phyloP scores from a whole-genome alignment of 495 filamentous ascomycete genomes.

The Extremus antarcticus region DNA sequence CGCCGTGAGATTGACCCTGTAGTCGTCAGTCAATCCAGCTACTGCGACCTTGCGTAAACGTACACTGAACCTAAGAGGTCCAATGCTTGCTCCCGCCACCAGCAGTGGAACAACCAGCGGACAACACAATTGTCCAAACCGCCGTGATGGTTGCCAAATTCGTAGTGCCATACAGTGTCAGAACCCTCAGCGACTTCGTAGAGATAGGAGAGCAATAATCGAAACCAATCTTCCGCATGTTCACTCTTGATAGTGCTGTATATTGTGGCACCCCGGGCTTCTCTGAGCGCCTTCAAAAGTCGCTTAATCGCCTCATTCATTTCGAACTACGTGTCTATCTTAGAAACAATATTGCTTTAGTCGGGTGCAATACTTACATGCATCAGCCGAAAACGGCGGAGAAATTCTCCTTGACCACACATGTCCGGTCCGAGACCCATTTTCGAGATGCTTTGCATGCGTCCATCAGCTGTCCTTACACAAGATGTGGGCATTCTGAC shows the following conservation, averaged over 20 bases:
- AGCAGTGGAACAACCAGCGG: neutral
- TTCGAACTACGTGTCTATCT: neutral
- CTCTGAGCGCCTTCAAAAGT: neutral
- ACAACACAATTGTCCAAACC: neutral
- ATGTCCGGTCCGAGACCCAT: neutral
- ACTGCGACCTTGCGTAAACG: neutral
- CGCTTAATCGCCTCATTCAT: neutral
- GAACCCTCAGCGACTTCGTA: neutral
- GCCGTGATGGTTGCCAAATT: neutral
- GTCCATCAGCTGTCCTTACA: neutral
- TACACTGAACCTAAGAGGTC: neutral
- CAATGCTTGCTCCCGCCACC: neutral
- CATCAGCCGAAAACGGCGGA: neutral
- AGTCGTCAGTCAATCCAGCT: neutral
- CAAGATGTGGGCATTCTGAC: neutral
- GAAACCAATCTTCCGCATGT: neutral
- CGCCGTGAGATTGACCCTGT: neutral
- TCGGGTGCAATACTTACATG: neutral
- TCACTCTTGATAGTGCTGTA: neutral
- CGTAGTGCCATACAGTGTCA: neutral
- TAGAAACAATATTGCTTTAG: neutral
- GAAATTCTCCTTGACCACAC: neutral
- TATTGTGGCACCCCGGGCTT: neutral
- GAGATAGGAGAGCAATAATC: neutral
- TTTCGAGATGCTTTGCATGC: neutral